Conservation (phyloP, 1,284 basidiomycete species). For the Fomitiporia mediterranea region DNA sequence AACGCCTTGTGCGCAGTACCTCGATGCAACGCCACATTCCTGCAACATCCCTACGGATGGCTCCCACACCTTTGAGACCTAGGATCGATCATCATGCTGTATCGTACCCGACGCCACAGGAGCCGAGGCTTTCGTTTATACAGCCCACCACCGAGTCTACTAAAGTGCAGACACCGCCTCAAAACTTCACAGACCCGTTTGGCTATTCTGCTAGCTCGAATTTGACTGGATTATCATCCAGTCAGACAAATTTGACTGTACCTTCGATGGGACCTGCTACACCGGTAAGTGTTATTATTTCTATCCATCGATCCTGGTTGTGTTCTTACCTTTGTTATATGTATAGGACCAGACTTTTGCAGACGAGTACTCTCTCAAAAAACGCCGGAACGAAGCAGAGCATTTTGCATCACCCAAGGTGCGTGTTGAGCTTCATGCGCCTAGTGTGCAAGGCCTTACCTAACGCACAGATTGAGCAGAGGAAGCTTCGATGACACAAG, state of each 20-base stretch:
- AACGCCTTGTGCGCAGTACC: not conserved
- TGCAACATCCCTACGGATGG: conserved; percentile 5
- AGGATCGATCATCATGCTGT: conserved; percentile 10
- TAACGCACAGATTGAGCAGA: conserved; percentile 6
- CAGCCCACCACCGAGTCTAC: not conserved
- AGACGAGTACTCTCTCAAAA: conserved; percentile 2
- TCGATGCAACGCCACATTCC: conserved; percentile 15
- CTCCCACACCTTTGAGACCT: conserved; percentile 12
- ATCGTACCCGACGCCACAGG: conserved; percentile 11
- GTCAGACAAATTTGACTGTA: not conserved
- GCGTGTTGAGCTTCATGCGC: not conserved
- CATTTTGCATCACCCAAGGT: not conserved
- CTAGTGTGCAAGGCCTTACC: not conserved
- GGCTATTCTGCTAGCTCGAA: not conserved
- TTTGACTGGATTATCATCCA: not conserved
- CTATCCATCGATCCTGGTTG: not conserved
- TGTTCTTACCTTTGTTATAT: not conserved
- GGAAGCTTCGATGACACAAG: conserved; percentile 9
- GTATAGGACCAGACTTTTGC: not conserved
- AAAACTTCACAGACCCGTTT: not conserved
- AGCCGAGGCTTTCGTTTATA: conserved; percentile 1
- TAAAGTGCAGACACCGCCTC: not conserved
- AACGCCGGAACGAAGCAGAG: not conserved
- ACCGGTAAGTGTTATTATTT: conserved; percentile 4
- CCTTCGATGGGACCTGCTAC: not conserved